phyloP scores from a whole-genome alignment of 2,329 filamentous ascomycete species.

The Ampelomyces quisqualis region DNA sequence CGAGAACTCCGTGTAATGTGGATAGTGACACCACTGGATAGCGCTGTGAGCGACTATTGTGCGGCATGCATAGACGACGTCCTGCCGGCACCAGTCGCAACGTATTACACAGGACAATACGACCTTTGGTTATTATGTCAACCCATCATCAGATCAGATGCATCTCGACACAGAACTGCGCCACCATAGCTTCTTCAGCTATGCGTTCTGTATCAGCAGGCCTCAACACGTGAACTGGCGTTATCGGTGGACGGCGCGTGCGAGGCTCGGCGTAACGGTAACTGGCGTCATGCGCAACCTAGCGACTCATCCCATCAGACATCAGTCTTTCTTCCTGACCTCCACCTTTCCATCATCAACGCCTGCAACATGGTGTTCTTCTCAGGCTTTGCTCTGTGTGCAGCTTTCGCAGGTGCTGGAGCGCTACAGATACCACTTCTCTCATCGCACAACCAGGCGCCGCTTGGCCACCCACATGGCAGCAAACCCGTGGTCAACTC shows the following conservation, averaged over 20 bases:
- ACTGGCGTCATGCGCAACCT: slow-evolving; percentile 31
- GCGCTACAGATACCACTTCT: slow-evolving; percentile 37
- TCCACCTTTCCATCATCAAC: slow-evolving; percentile 6
- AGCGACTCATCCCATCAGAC: slow-evolving; percentile 20
- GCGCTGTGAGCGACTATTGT: too few species aligned
- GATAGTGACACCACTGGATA: too few species aligned
- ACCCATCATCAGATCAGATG: too few species aligned
- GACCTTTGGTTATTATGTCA: too few species aligned
- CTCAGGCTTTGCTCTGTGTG: slow-evolving; percentile 31
- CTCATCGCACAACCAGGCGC: slow-evolving; percentile 24
- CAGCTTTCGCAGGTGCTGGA: slow-evolving; percentile 26
- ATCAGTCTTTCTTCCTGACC: slow-evolving; percentile 16
- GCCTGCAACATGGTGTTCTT: slow-evolving; percentile 29
- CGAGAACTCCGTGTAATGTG: too few species aligned
- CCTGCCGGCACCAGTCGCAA: too few species aligned
- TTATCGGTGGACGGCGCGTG: slow-evolving; percentile 23
- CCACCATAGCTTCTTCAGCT: not conserved
- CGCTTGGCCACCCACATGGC: slow-evolving; percentile 23
- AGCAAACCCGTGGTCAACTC: slow-evolving; percentile 39
- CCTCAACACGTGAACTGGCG: slow-evolving; percentile 25
- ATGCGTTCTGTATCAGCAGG: slow-evolving; percentile 1
- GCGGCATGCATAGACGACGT: too few species aligned
- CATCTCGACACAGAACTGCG: too few species aligned
- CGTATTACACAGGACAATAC: too few species aligned
- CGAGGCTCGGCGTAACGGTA: slow-evolving; percentile 19